Evolutionary conservation across 352 stramenopile species (phyloP), one percentile per base, ranked within the genome.

Genomic region (Globisporangium acanthophoron): DNA sequence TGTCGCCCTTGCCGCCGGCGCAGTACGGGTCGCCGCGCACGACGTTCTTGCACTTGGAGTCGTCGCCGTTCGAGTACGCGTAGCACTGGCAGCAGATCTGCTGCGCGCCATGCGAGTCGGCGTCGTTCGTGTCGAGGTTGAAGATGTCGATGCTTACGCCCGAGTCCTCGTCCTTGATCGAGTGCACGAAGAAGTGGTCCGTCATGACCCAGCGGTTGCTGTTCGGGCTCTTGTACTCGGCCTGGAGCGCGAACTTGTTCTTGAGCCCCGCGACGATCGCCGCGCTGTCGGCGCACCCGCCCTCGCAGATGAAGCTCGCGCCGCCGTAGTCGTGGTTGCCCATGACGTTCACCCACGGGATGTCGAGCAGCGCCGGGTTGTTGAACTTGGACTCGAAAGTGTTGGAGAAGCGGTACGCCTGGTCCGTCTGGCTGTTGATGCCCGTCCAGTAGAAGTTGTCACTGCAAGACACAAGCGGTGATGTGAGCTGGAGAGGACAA

Each of bases 281-380:
- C 15, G 45, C 50, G 4, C 31, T 31, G 58, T 64, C 58, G 15
- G 58, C 43, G 41, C 58, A 64, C 76, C 74, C 8, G 21, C 56
- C 16, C 65, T 73, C 37, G 49, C 85, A 95, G 18, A 90, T 70
- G 55, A 76, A 95, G 31, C 79, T 89, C 5, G 80, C 76, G 5
- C 85, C 85, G 47, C 85, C 83, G 40, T 93, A 91, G 66, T 95
- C 85, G 60, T 93, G 85, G 65, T 95, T 95, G 41, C 85, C 85
- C 66, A 92, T 74, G 39, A 93, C 80, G 37, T 88, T 93, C 20
- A 93, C 70, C 85, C 83, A 93, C 18, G 83, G 83, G 24, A 93
- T 86, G 11, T 63, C 74, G 40, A 93, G 75, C 70, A 0, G 61
- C 20, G 6, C 66, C 66, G 20, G 64, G 37, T 74, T 69, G 63